Evolutionary conservation across 1,284 basidiomycete species (phyloP).

Genomic region (Sphagnurus paluster): DNA sequence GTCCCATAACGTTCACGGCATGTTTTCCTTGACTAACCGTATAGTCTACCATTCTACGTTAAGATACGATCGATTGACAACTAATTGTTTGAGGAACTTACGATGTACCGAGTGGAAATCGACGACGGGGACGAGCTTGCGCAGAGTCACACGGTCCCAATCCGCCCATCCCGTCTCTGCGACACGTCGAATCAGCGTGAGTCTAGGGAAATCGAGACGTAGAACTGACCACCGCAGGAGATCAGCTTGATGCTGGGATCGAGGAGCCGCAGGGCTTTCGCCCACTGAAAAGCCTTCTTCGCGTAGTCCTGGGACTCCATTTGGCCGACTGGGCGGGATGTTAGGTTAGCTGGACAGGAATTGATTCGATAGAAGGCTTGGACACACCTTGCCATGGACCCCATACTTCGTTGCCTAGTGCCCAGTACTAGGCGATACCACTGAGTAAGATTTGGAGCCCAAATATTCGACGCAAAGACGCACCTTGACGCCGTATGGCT

Average conservation of each 20-base stretch:
- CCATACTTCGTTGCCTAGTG: constrained; percentile 53
- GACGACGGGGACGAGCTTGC: constrained; percentile 38
- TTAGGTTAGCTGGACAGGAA: not conserved
- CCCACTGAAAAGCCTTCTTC: constrained; percentile 61
- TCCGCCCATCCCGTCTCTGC: constrained; percentile 49
- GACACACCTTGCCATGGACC: constrained; percentile 57
- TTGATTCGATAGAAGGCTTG: not conserved
- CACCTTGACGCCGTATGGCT: constrained; percentile 54
- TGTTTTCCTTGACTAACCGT: constrained; percentile 42
- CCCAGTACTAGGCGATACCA: constrained; percentile 31
- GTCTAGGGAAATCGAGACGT: not conserved
- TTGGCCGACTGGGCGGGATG: constrained; percentile 45
- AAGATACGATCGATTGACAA: not conserved
- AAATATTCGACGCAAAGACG: too few species aligned
- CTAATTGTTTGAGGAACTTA: constrained; percentile 18
- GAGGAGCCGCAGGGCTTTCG: constrained; percentile 59
- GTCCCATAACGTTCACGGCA: constrained; percentile 42
- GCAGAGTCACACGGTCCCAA: constrained; percentile 41
- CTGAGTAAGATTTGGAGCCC: not conserved
- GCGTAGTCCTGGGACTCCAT: constrained; percentile 60
- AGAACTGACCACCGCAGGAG: constrained; percentile 51
- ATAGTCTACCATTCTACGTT: constrained; percentile 37
- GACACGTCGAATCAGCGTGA: not conserved
- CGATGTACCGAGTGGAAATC: constrained; percentile 43
- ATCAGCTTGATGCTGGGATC: constrained; percentile 61